A percentile compares a stretch with the other conserved stretches of the same genome.
Evolutionary conservation across 2,329 filamentous ascomycete genomes (phyloP).

Genomic region (Aspergillus neotritici): DNA sequence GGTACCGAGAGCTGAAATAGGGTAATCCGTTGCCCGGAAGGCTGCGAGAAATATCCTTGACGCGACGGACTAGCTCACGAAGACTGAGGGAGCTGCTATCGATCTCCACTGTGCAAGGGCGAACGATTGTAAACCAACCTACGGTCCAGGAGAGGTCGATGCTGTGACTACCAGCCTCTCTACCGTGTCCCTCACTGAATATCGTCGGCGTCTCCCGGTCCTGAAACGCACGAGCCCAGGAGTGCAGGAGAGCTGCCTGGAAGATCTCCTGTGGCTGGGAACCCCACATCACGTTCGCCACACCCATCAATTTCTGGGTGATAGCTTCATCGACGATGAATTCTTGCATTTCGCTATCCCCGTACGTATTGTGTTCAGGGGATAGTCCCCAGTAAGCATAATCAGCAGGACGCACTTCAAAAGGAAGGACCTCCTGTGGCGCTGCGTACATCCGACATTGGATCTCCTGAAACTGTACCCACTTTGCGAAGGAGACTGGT

Average conservation of each 20-base stretch:
- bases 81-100: neutral
- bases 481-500: too few relatives aligned
- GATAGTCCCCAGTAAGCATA: too few relatives aligned
- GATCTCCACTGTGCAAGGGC: neutral
- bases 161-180: conserved; percentile 5
- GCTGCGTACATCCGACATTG: too few relatives aligned
- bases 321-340: too few relatives aligned
- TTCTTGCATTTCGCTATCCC: too few relatives aligned
- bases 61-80: neutral
- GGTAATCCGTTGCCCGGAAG: conserved; percentile 4
- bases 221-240: conserved; percentile 3
- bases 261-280: conserved; percentile 3
- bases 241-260: conserved; percentile 6
- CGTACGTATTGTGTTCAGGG: too few relatives aligned
- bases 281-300: too few relatives aligned
- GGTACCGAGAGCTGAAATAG: conserved; percentile 3
- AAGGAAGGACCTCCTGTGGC: too few relatives aligned
- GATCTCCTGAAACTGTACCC: too few relatives aligned
- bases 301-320: too few relatives aligned
- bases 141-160: conserved; percentile 10
- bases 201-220: conserved; percentile 3
- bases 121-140: conserved; percentile 13
- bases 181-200: conserved; percentile 8
- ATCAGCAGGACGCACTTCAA: too few relatives aligned
- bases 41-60: neutral